phyloP scores from a whole-genome alignment of 176 grass and related monocot species.

The Carex scoparia region DNA sequence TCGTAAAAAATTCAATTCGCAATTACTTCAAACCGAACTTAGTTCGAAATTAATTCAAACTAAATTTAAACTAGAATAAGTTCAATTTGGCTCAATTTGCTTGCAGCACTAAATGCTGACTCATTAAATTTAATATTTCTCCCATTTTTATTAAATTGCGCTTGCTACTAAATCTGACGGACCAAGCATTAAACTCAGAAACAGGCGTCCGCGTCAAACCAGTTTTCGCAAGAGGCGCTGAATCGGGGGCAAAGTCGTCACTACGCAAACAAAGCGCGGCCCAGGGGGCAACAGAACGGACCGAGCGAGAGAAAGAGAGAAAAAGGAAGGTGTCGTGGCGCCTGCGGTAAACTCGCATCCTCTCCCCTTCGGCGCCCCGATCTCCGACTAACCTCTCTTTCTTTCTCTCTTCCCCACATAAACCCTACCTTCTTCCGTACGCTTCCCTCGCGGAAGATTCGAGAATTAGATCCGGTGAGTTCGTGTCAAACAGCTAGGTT shows the following conservation, averaged over 20 bases:
- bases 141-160: background rate
- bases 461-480: background rate
- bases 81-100: no score
- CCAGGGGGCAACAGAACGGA: background rate
- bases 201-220: background rate
- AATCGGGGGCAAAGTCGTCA: conserved; percentile 20
- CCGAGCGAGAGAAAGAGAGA: background rate
- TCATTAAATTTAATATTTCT: no score
- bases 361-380: background rate
- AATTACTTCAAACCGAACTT: no score
- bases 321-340: background rate
- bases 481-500: background rate
- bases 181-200: conserved; percentile 13
- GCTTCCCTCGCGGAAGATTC: background rate
- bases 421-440: background rate
- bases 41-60: no score
- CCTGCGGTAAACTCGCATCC: background rate
- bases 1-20: no score
- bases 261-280: background rate
- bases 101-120: no score
- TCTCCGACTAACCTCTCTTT: background rate
- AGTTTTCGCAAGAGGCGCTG: background rate
- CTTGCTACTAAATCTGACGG: background rate
- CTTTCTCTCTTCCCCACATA: background rate
- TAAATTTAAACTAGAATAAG: no score